phyloP scores from a whole-genome alignment of 495 filamentous ascomycete genomes.

The Penicillium taxi region DNA sequence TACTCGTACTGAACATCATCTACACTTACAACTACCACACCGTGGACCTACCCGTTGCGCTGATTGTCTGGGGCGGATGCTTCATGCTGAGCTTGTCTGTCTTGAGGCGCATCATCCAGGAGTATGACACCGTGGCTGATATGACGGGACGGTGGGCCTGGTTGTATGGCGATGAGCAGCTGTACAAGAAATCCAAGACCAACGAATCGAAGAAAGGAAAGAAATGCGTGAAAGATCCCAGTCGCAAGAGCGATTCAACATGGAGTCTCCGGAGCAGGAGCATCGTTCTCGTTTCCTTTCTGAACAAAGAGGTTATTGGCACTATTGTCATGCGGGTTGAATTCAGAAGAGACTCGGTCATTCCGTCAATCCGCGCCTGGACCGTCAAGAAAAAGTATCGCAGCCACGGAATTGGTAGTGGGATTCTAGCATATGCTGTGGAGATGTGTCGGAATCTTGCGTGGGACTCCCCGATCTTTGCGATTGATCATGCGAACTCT shows the following conservation, averaged over 20 bases:
- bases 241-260: neutral
- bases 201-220: neutral
- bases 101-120: conserved; percentile 30
- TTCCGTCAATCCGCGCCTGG: conserved; percentile 65
- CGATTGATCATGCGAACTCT: conserved; percentile 59
- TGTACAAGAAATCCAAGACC: too few species aligned
- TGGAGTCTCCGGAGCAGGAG: neutral
- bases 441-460: conserved; percentile 48
- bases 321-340: conserved; percentile 41
- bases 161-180: conserved; percentile 23
- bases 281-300: conserved; percentile 46
- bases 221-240: neutral
- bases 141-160: conserved; percentile 39
- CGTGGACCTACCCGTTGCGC: conserved; percentile 10
- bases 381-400: conserved; percentile 62
- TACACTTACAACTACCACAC: conserved; percentile 34
- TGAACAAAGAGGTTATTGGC: conserved; percentile 51
- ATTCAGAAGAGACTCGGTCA: too few species aligned
- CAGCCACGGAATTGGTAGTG: conserved; percentile 56
- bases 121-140: conserved; percentile 49
- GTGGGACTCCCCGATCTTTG: conserved; percentile 51
- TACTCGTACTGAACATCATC: conserved; percentile 30
- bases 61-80: conserved; percentile 29
- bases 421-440: conserved; percentile 60
- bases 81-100: conserved; percentile 38